Conservation (phyloP, 2,329 filamentous ascomycete genomes). For the Ophiostoma ulmi region DNA sequence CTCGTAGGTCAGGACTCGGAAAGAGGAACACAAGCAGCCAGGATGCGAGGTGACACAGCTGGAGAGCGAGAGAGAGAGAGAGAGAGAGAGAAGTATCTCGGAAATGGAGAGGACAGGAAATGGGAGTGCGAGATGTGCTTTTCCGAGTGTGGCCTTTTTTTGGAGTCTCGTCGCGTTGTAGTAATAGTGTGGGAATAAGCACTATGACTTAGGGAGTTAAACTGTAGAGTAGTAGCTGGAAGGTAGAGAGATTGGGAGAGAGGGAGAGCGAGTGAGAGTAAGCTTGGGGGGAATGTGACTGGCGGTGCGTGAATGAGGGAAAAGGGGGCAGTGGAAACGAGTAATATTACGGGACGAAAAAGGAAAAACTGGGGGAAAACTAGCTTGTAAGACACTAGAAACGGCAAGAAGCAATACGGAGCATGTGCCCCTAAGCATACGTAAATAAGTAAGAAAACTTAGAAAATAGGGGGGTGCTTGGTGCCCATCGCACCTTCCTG, state of each 20-base stretch:
- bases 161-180: not conserved
- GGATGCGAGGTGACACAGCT: constrained; percentile 4
- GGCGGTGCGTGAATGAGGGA: constrained; percentile 6
- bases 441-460: not conserved
- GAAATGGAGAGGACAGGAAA: not conserved
- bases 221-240: not conserved
- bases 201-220: too few relatives aligned
- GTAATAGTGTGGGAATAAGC: not conserved
- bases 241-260: not conserved
- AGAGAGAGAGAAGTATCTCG: not conserved
- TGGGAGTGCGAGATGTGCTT: not conserved
- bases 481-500: not conserved
- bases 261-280: not conserved
- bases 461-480: constrained; percentile 1
- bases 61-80: not conserved
- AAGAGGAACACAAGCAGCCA: not conserved
- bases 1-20: not conserved
- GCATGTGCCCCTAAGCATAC: not conserved
- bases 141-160: constrained; percentile 1
- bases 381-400: constrained; percentile 5
- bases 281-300: not conserved
- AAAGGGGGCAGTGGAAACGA: constrained; percentile 10
- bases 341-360: not conserved
- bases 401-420: not conserved
- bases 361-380: not conserved